Conservation (phyloP, 208 protist genomes). For the Trypanosoma scelopori region DNA sequence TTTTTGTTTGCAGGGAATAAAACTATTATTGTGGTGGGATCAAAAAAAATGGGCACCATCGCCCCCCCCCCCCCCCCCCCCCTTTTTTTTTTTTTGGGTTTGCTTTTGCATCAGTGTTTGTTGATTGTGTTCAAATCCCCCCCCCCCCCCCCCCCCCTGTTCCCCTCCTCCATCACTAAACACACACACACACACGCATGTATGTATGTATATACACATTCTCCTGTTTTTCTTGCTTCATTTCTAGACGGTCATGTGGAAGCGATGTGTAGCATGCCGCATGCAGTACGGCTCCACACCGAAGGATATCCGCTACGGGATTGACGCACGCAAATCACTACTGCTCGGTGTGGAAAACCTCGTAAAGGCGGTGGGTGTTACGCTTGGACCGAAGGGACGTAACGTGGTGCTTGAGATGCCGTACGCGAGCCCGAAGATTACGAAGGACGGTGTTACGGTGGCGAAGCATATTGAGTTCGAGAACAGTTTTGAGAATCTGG, state of each 20-base stretch:
- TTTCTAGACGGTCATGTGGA: slow-evolving; percentile 36
- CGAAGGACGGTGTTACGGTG: slow-evolving; percentile 99
- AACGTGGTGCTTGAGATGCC: slow-evolving; percentile 99
- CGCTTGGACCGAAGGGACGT: slow-evolving; percentile 98
- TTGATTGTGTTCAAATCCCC: too few relatives aligned
- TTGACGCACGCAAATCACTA: slow-evolving; percentile 93
- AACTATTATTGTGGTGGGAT: too few relatives aligned
- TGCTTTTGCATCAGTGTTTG: too few relatives aligned
- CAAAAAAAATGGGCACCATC: too few relatives aligned
- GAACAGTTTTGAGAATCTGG: slow-evolving; percentile 98
- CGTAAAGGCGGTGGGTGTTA: slow-evolving; percentile 96
- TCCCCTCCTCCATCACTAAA: too few relatives aligned
- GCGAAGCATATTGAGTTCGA: slow-evolving; percentile 99
- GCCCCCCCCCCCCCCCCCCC: too few relatives aligned
- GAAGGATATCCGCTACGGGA: slow-evolving; percentile 97
- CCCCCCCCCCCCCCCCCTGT: too few relatives aligned
- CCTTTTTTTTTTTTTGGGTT: too few relatives aligned
- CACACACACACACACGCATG: too few relatives aligned
- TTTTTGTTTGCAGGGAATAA: too few relatives aligned
- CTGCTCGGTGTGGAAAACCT: slow-evolving; percentile 96
- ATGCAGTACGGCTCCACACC: slow-evolving; percentile 88
- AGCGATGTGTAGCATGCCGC: slow-evolving; percentile 29
- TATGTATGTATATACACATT: too few relatives aligned
- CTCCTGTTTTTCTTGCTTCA: too few relatives aligned
- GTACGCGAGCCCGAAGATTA: slow-evolving; percentile 99